Evolutionary conservation across 768 basidiomycete species (phyloP).

Genomic region (Lyophyllum atratum): DNA sequence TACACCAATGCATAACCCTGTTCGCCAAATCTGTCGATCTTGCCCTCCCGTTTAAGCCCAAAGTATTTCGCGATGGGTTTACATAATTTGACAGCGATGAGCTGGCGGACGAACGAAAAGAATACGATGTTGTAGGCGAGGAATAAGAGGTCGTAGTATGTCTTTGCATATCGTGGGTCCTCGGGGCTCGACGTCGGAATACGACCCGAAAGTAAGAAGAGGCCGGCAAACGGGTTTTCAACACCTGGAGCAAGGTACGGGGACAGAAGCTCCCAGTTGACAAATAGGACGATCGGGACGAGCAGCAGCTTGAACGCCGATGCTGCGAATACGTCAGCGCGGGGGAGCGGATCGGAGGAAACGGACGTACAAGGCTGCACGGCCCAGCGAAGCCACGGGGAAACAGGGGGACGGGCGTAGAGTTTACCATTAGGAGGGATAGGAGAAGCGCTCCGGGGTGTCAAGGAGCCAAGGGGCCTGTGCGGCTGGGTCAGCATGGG

Average conservation of each 20-base stretch:
- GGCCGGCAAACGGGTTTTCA: slow-evolving; percentile 70
- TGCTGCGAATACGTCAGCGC: slow-evolving; percentile 33
- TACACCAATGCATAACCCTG: slow-evolving; percentile 89
- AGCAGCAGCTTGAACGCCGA: slow-evolving; percentile 69
- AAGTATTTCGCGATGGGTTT: slow-evolving; percentile 68
- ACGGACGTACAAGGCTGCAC: slow-evolving; percentile 62
- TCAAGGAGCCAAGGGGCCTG: slow-evolving; percentile 41
- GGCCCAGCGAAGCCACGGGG: slow-evolving; percentile 68
- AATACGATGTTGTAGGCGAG: slow-evolving; percentile 82
- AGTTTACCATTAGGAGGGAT: slow-evolving; percentile 13
- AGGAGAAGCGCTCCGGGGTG: slow-evolving; percentile 40
- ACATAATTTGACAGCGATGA: slow-evolving; percentile 63
- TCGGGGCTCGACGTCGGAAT: slow-evolving; percentile 51
- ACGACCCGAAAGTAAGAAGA: slow-evolving; percentile 75
- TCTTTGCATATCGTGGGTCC: slow-evolving; percentile 70
- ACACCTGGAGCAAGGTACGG: slow-evolving; percentile 46
- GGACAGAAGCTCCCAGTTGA: slow-evolving; percentile 61
- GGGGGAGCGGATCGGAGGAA: not conserved
- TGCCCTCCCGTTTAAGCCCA: slow-evolving; percentile 65
- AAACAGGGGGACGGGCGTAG: slow-evolving; percentile 20
- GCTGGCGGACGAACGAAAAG: slow-evolving; percentile 87
- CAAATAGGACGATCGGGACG: slow-evolving; percentile 58
- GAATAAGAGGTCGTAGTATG: slow-evolving; percentile 76
- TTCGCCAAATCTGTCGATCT: slow-evolving; percentile 86
- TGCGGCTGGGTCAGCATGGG: slow-evolving; percentile 11